Conservation (phyloP, 169 alveolate species). For the Cryptosporidium canis region DNA sequence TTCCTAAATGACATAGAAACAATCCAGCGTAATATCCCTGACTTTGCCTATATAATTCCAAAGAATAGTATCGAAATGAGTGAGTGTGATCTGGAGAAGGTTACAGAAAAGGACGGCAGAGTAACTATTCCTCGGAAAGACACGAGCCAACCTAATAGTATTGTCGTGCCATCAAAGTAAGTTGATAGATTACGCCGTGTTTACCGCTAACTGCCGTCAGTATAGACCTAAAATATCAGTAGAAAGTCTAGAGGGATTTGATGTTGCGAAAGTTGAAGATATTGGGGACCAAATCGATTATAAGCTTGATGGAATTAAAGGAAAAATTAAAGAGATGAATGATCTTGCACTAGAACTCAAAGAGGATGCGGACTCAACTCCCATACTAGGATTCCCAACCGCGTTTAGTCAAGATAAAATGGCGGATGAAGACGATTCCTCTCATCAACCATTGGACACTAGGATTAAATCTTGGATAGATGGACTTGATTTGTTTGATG, state of each 20-base stretch:
- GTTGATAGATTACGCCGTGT: background rate
- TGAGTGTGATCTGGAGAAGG: background rate
- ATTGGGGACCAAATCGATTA: background rate
- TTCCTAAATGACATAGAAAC: background rate
- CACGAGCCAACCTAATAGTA: too few species aligned
- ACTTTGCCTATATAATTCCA: background rate
- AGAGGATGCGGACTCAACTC: background rate
- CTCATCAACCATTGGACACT: background rate
- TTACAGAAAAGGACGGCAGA: background rate
- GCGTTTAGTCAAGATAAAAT: background rate
- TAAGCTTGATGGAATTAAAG: background rate
- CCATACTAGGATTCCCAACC: background rate
- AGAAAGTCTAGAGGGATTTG: background rate
- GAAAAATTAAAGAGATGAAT: slow-evolving; percentile 4
- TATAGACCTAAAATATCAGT: background rate
- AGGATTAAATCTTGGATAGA: background rate
- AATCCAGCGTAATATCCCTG: background rate
- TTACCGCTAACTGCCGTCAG: background rate
- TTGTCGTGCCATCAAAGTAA: background rate
- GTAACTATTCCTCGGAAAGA: background rate
- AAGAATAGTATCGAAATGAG: background rate
- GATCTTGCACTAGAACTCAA: background rate
- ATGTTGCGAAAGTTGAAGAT: background rate
- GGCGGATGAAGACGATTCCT: background rate
- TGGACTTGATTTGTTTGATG: background rate